Evolutionary conservation across 2,329 filamentous ascomycete genomes (phyloP).

Genomic region (Nemania serpens): DNA sequence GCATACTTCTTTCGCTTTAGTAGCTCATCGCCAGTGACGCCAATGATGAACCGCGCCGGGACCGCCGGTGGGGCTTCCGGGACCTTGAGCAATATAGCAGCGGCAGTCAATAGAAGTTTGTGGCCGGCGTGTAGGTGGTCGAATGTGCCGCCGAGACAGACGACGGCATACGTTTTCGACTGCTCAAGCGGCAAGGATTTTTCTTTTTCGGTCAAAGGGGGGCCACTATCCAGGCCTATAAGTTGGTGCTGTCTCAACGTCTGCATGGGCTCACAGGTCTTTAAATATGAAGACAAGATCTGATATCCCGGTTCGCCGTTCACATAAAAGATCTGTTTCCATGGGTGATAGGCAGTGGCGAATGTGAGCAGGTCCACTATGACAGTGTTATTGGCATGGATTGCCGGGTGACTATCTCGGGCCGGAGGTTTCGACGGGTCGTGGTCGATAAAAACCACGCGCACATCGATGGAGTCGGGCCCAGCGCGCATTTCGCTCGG

Average conservation of each 20-base stretch:
- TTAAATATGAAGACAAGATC: constrained; percentile 56
- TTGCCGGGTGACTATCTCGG: constrained; percentile 43
- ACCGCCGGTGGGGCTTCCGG: constrained; percentile 45
- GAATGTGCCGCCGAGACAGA: constrained; percentile 91
- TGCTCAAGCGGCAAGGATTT: constrained; percentile 27
- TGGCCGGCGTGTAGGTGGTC: constrained; percentile 95
- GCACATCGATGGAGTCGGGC: constrained; percentile 73
- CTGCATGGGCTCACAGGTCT: constrained; percentile 52
- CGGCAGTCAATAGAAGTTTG: constrained; percentile 93
- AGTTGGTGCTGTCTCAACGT: constrained; percentile 56
- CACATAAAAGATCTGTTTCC: constrained; percentile 68
- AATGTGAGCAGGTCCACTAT: constrained; percentile 58
- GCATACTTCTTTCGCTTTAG: constrained; percentile 88
- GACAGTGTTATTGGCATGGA: constrained; percentile 51
- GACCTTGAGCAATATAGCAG: constrained; percentile 70
- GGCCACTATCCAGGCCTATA: constrained; percentile 56
- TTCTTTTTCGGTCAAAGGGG: constrained; percentile 49
- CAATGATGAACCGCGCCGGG: constrained; percentile 71
- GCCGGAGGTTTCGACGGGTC: constrained; percentile 43
- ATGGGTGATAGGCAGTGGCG: constrained; percentile 59
- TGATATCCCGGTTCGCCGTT: constrained; percentile 67
- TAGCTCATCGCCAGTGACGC: constrained; percentile 86
- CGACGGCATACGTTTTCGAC: constrained; percentile 57
- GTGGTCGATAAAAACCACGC: constrained; percentile 75
- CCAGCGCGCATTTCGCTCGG: constrained; percentile 63